A percentile compares a stretch with the other conserved stretches of the same genome.
These are phyloP conservation scores for Uronychia setigera DNA, from an alignment of 73 alveolate species.

Conservation along the genomic window DNA sequence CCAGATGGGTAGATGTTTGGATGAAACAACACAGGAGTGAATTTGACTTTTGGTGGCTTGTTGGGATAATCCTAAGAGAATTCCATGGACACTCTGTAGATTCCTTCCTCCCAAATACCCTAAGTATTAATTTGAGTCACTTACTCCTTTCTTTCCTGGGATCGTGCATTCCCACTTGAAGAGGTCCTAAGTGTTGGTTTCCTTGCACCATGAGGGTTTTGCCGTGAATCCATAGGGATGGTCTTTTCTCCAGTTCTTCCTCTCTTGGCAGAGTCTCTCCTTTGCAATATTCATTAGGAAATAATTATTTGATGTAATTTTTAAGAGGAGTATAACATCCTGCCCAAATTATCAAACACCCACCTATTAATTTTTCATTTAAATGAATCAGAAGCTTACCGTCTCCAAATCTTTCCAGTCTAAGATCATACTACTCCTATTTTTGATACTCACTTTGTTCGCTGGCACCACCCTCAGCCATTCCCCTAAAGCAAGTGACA, in stretches of 20 bases:
- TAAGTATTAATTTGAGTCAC: not conserved
- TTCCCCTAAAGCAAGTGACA: too few species aligned
- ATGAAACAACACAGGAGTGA: slow-evolving; percentile 53
- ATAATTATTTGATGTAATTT: too few species aligned
- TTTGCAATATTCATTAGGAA: too few species aligned
- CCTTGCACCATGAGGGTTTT: slow-evolving; percentile 52
- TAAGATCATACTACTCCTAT: too few species aligned
- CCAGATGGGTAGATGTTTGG: slow-evolving; percentile 86
- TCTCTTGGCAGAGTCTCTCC: too few species aligned
- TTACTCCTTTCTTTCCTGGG: slow-evolving; percentile 81
- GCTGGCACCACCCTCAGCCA: too few species aligned
- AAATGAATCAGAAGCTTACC: too few species aligned
- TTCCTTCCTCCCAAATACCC: slow-evolving; percentile 94
- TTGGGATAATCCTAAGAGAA: slow-evolving; percentile 93
- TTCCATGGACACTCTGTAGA: slow-evolving; percentile 79
- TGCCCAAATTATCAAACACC: too few species aligned
- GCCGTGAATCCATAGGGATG: slow-evolving; percentile 95
- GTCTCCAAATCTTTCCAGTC: too few species aligned
- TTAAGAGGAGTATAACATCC: too few species aligned
- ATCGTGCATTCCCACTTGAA: slow-evolving; percentile 91
- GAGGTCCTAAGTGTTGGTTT: slow-evolving; percentile 62
- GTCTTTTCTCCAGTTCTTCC: slow-evolving; percentile 83
- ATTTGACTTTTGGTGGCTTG: slow-evolving; percentile 87
- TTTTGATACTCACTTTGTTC: too few species aligned
- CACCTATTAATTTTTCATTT: too few species aligned